Evolutionary conservation across 1,284 basidiomycete species (phyloP).

Genomic region (Sanghuangporus weigelae): DNA sequence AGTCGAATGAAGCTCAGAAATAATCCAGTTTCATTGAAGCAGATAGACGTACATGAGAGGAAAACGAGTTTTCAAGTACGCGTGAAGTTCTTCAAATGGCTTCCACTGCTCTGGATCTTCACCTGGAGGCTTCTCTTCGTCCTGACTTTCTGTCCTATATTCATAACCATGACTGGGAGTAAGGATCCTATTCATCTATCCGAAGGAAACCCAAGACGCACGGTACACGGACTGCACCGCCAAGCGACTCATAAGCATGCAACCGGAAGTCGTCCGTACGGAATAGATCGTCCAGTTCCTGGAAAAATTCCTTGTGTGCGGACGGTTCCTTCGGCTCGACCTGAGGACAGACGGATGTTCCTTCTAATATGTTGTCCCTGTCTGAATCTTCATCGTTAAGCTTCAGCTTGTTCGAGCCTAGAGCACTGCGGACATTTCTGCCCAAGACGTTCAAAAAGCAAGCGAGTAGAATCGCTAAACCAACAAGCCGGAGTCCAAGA

Average conservation of each 20-base stretch:
- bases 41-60: conserved; percentile 16
- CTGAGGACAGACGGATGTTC: conserved; percentile 29
- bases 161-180: not conserved
- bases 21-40: not conserved
- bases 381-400: not conserved
- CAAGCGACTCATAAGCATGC: conserved; percentile 36
- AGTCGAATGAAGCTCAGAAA: not conserved
- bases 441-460: not conserved
- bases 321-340: conserved; percentile 27
- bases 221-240: conserved; percentile 42
- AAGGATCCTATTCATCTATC: not conserved
- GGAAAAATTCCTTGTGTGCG: conserved; percentile 27
- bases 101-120: conserved; percentile 24
- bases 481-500: not conserved
- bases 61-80: conserved; percentile 21
- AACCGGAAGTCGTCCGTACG: conserved; percentile 31
- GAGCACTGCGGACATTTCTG: not conserved
- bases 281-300: conserved; percentile 31
- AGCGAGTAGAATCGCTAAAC: not conserved
- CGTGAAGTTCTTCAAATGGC: conserved; percentile 21
- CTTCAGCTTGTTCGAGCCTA: not conserved
- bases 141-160: conserved; percentile 20
- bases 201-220: conserved; percentile 22
- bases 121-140: conserved; percentile 20
- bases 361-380: not conserved